phyloP scores from a whole-genome alignment of 768 basidiomycete genomes.

The Kwoniella europaea region DNA sequence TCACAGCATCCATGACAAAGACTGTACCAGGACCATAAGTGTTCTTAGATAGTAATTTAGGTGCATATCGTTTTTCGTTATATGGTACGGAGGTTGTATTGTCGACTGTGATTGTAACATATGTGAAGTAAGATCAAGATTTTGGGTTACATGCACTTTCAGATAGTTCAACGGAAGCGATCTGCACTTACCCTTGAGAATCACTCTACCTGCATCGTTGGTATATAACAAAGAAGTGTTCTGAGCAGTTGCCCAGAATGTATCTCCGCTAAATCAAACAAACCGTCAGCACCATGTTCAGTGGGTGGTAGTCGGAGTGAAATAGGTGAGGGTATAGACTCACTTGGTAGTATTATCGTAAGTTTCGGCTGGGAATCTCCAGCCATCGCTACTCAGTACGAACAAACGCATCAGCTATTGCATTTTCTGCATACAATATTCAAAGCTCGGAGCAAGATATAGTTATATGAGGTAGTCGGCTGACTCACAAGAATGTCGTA shows the following conservation, averaged over 20 bases:
- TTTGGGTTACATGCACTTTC: too few species aligned
- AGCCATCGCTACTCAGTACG: slow-evolving; percentile 35
- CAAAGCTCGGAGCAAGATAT: too few species aligned
- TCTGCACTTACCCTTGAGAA: slow-evolving; percentile 54
- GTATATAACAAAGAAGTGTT: slow-evolving; percentile 44
- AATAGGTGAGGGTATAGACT: slow-evolving; percentile 1
- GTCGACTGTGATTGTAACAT: too few species aligned
- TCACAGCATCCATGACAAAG: slow-evolving; percentile 50
- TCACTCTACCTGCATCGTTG: slow-evolving; percentile 30
- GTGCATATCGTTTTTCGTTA: slow-evolving; percentile 57
- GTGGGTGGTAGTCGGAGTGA: too few species aligned
- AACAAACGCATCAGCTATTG: too few species aligned
- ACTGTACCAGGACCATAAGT: slow-evolving; percentile 54
- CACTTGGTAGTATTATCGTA: slow-evolving; percentile 56
- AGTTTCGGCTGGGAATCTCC: slow-evolving; percentile 32
- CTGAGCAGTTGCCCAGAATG: slow-evolving; percentile 50
- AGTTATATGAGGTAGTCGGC: too few species aligned
- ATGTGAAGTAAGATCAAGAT: too few species aligned
- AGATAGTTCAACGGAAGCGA: too few species aligned
- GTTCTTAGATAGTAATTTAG: slow-evolving; percentile 53
- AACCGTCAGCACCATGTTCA: too few species aligned
- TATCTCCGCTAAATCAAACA: slow-evolving; percentile 39
- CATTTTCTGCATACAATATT: too few species aligned
- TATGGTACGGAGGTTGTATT: slow-evolving; percentile 49
- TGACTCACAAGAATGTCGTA: slow-evolving; percentile 25